These are phyloP conservation scores for Hypoxylon lienhwacheense DNA, from an alignment of 495 filamentous ascomycete species.

Conservation along the genomic window DNA sequence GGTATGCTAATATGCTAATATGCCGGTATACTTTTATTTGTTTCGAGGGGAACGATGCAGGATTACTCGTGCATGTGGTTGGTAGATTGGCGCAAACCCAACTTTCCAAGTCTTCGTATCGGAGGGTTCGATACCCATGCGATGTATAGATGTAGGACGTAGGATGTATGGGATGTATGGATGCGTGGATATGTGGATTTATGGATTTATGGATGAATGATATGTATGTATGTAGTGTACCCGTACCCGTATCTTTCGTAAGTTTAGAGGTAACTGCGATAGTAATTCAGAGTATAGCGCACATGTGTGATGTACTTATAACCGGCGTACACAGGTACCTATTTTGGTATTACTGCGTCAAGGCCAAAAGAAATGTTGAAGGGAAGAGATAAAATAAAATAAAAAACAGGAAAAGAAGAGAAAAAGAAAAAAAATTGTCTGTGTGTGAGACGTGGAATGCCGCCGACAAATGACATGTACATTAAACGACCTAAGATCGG, in stretches of 20 bases:
- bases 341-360: slow-evolving; percentile 20
- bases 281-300: neutral
- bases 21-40: too few relatives aligned
- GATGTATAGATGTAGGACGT: slow-evolving; percentile 6
- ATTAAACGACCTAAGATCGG: slow-evolving; percentile 16
- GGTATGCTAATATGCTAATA: too few relatives aligned
- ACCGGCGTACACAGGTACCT: slow-evolving; percentile 22
- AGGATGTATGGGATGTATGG: slow-evolving; percentile 4
- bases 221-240: slow-evolving; percentile 23
- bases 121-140: slow-evolving; percentile 28
- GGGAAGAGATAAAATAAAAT: too few relatives aligned
- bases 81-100: slow-evolving; percentile 39
- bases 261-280: too few relatives aligned
- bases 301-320: slow-evolving; percentile 29
- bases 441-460: slow-evolving; percentile 4
- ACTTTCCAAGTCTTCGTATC: slow-evolving; percentile 36
- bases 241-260: too few relatives aligned
- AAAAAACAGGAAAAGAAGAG: too few relatives aligned
- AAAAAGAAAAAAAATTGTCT: too few relatives aligned
- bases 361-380: too few relatives aligned
- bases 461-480: slow-evolving; percentile 18
- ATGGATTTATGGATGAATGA: slow-evolving; percentile 4
- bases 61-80: slow-evolving; percentile 40
- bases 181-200: slow-evolving; percentile 15
- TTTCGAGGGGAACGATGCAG: slow-evolving; percentile 31